Percentiles rank a stretch among this genome's conserved stretches.
Evolutionary conservation across 768 basidiomycete species (phyloP).

Genomic region (Suillus occidentalis): DNA sequence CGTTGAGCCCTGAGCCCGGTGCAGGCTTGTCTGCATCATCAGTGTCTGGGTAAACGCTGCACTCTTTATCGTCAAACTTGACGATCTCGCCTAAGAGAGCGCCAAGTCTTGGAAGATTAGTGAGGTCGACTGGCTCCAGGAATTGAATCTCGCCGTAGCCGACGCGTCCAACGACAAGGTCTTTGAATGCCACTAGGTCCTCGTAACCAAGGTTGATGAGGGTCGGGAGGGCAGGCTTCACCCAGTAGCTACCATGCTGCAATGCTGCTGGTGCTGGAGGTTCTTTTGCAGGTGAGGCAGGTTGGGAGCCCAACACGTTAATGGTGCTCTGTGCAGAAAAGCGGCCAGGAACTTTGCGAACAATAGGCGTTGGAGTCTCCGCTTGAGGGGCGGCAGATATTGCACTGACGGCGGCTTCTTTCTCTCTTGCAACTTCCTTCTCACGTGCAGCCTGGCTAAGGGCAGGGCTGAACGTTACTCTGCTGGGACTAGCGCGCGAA

Average conservation of each 20-base stretch:
- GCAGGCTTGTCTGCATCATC: slow-evolving; percentile 84
- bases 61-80: slow-evolving; percentile 88
- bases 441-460: slow-evolving; percentile 75
- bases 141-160: slow-evolving; percentile 88
- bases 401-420: slow-evolving; percentile 30
- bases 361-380: slow-evolving; percentile 39
- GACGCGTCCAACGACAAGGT: slow-evolving; percentile 85
- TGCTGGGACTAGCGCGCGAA: slow-evolving; percentile 34
- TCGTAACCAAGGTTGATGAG: slow-evolving; percentile 73
- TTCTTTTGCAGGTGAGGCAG: slow-evolving; percentile 30
- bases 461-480: slow-evolving; percentile 73
- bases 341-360: slow-evolving; percentile 41
- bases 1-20: slow-evolving; percentile 85
- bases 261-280: slow-evolving; percentile 39
- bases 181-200: slow-evolving; percentile 69
- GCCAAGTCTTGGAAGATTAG: slow-evolving; percentile 74
- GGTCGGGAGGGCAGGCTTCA: slow-evolving; percentile 72
- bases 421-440: slow-evolving; percentile 54
- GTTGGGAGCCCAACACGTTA: slow-evolving; percentile 24
- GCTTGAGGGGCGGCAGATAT: slow-evolving; percentile 18
- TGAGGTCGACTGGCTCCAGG: slow-evolving; percentile 83
- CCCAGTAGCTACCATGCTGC: slow-evolving; percentile 90
- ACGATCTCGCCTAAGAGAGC: slow-evolving; percentile 86
- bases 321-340: slow-evolving; percentile 39
- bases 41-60: slow-evolving; percentile 90